These are phyloP conservation scores for Suillus subluteus DNA, from an alignment of 768 basidiomycete genomes.

Conservation along the genomic window DNA sequence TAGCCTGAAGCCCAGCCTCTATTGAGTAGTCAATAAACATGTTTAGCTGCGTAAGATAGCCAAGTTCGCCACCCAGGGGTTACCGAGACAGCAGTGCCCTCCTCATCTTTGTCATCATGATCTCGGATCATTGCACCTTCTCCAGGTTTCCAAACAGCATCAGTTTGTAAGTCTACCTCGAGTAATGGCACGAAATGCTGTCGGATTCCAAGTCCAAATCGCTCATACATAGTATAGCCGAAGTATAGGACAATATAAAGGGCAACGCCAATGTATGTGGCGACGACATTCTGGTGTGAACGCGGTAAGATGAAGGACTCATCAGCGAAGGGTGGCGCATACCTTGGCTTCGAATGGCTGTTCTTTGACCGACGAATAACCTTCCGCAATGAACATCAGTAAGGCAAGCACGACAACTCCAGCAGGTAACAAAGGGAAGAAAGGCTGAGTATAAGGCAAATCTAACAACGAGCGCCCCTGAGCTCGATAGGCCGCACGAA, in stretches of 20 bases:
- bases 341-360: conserved; percentile 50
- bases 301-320: not conserved
- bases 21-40: conserved; percentile 60
- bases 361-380: conserved; percentile 50
- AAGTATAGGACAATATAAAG: conserved; percentile 49
- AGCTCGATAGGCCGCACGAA: conserved; percentile 60
- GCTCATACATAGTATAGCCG: conserved; percentile 47
- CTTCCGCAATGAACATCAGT: conserved; percentile 59
- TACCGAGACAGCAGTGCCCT: conserved; percentile 11
- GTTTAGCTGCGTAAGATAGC: conserved; percentile 43
- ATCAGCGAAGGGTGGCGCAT: conserved; percentile 13
- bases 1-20: not conserved
- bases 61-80: conserved; percentile 14
- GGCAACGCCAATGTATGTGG: conserved; percentile 56
- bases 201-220: conserved; percentile 30
- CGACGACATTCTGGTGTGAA: conserved; percentile 49
- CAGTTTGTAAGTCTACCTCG: conserved; percentile 55
- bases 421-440: conserved; percentile 56
- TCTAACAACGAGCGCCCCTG: conserved; percentile 55
- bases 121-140: conserved; percentile 42
- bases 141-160: conserved; percentile 55
- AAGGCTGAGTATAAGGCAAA: conserved; percentile 60
- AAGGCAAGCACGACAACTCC: conserved; percentile 51
- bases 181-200: conserved; percentile 44
- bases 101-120: conserved; percentile 16